phyloP scores from a whole-genome alignment of 176 grass and related monocot genomes.

The Avena insularis region DNA sequence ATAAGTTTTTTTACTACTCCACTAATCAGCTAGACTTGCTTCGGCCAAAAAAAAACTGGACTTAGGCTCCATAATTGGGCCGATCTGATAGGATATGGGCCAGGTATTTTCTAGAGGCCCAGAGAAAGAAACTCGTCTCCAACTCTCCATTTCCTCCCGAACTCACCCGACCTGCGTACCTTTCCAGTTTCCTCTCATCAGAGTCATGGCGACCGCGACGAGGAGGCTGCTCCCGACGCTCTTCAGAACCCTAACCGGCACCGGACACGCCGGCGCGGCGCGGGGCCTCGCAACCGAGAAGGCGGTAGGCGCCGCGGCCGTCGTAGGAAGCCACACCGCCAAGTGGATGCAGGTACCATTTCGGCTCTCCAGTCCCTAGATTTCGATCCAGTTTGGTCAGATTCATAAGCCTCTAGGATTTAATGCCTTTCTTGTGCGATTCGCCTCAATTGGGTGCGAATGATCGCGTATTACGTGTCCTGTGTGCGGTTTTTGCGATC shows the following conservation, averaged over 20 bases:
- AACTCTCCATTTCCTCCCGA: neutral
- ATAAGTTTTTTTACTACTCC: too few species aligned
- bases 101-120: neutral
- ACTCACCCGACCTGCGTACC: conserved; percentile 6
- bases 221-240: conserved; percentile 62
- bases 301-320: conserved; percentile 50
- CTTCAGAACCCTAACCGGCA: conserved; percentile 50
- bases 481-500: neutral
- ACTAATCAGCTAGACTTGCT: too few species aligned
- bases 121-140: neutral
- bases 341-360: conserved; percentile 96
- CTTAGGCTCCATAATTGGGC: neutral
- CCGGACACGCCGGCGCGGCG: conserved; percentile 29
- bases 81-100: neutral
- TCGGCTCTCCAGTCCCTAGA: neutral
- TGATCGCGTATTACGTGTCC: neutral
- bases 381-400: conserved; percentile 32
- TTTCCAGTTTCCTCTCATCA: neutral
- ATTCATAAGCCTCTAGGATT: neutral
- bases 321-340: conserved; percentile 79
- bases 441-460: neutral
- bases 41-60: neutral
- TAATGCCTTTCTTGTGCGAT: neutral
- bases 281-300: conserved; percentile 59
- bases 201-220: conserved; percentile 60